Base-by-base conservation (phyloP, 345 rosid species). In the Salix caprea region DNA sequence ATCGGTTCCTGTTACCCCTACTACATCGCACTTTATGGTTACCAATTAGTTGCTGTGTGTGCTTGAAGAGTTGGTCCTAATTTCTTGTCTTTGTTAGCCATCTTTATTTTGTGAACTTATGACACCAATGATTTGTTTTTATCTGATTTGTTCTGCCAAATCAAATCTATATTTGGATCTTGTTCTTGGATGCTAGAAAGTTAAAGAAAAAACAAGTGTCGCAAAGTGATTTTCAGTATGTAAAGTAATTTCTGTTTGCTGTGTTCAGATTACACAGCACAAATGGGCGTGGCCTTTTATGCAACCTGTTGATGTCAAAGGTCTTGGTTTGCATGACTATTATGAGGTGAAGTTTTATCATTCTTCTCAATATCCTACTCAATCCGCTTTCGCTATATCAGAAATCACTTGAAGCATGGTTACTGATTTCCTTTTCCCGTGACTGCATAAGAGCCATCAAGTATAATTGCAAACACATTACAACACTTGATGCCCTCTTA, bases 271-370 rank as follows among this genome's bases (percentile, higher is more conserved):
- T 70, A 90, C 95, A 5, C 98, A 91, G 87, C 99, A 92, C 85
- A 89, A 85, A 86, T 92, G 91, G 86, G 98, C 98, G 16, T 90
- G 93, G 95, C 98, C 97, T 1, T 96, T 96, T 82, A 85, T 86
- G 95, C 89, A 96, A 69, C 97, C 99, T 58, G 99, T 96, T 44
- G 92, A 96, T 84, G 99, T 91, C 65, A 85, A 88, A 85, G 91
- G 91, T 75, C 96, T 93, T 88, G 92, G 91, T 30, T 85, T 96
- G 74, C 78, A 91, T 84, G 99, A 93, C 84, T 96, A 96, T 81
- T 96, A 81, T 74, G 89, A 92, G 97, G 84, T 90, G 56, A 70
- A 44, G 30, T 58, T 21, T 46, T 61, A 15, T 9, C 7, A 28
- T 50, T 15, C 54, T 21, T 66, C 71, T 42, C 21, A 21, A 30